A percentile compares a stretch with the other conserved stretches of the same genome.
These are phyloP conservation scores for Aspergillus sp. DNA, from an alignment of 2,329 filamentous ascomycete species.

Conservation along the genomic window DNA sequence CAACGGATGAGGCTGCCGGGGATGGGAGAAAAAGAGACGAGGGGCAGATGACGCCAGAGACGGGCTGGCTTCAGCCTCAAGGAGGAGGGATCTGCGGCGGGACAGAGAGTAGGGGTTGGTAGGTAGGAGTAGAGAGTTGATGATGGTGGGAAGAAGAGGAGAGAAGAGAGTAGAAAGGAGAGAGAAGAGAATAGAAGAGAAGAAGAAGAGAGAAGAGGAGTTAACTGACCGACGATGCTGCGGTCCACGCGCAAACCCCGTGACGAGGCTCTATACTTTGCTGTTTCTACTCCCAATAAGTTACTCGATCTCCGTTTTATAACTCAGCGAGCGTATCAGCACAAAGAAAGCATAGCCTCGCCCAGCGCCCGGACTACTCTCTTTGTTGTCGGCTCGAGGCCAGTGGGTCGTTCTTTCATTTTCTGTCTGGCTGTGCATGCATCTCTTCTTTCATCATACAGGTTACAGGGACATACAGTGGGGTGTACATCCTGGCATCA, in stretches of 20 bases:
- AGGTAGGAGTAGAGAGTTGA: conserved; percentile 1
- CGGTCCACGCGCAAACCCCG: no score
- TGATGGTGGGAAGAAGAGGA: conserved; percentile 3
- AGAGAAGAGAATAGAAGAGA: conserved; percentile 1
- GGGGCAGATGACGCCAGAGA: not conserved
- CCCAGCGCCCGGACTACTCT: no score
- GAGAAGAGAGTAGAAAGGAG: conserved; percentile 2
- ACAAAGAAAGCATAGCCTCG: no score
- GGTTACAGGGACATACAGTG: no score
- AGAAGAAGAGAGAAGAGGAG: conserved; percentile 1
- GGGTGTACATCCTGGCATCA: no score
- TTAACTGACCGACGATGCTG: not conserved
- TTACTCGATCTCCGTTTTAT: not conserved
- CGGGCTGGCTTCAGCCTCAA: not conserved
- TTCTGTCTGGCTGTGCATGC: no score
- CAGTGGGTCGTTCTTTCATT: no score
- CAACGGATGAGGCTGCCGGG: not conserved
- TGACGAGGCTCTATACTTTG: not conserved
- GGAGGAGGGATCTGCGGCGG: not conserved
- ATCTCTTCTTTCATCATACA: no score
- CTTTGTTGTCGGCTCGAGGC: no score
- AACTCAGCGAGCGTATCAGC: no score
- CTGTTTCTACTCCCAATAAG: not conserved
- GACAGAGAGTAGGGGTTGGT: conserved; percentile 6
- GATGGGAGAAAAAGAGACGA: conserved; percentile 2